Percentiles rank a stretch among this genome's conserved stretches.
phyloP scores from a whole-genome alignment of 495 filamentous ascomycete species.

The Aspergillus leporis region DNA sequence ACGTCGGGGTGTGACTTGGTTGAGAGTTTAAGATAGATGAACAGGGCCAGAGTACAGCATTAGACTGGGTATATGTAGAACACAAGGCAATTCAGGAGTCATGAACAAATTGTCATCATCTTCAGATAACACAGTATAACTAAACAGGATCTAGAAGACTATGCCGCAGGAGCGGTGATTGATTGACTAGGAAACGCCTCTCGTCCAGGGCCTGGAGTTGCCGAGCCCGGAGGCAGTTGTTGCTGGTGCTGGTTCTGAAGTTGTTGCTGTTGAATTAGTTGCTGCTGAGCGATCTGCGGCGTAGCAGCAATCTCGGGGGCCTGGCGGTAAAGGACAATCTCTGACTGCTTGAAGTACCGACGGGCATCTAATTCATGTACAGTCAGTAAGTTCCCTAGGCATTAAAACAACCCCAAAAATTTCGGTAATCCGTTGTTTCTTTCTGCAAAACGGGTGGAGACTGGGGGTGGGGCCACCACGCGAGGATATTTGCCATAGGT shows the following conservation, averaged over 20 bases:
- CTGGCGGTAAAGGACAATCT: constrained; percentile 97
- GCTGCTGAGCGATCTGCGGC: constrained; percentile 48
- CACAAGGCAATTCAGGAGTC: constrained; percentile 8
- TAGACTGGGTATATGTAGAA: constrained; percentile 14
- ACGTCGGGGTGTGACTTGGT: not conserved
- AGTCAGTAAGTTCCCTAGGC: constrained; percentile 8
- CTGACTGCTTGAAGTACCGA: constrained; percentile 98
- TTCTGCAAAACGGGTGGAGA: constrained; percentile 14
- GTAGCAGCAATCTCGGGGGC: constrained; percentile 65
- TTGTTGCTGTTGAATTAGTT: constrained; percentile 46
- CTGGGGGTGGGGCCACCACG: constrained; percentile 29
- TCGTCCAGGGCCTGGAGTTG: constrained; percentile 41
- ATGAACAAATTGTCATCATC: constrained; percentile 4
- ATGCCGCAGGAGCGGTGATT: constrained; percentile 35
- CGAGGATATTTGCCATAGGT: constrained; percentile 11
- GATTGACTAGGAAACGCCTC: constrained; percentile 25
- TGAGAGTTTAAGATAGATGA: not conserved
- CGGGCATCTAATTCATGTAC: constrained; percentile 69
- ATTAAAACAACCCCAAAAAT: no score
- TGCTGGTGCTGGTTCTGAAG: constrained; percentile 39
- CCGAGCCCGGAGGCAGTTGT: constrained; percentile 38
- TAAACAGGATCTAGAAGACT: constrained; percentile 8
- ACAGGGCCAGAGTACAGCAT: constrained; percentile 10
- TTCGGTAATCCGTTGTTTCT: constrained; percentile 6
- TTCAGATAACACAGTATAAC: constrained; percentile 3